A percentile compares a stretch with the other conserved stretches of the same genome.
phyloP scores from a whole-genome alignment of 2,329 filamentous ascomycete genomes.

The Xylaria digitata region DNA sequence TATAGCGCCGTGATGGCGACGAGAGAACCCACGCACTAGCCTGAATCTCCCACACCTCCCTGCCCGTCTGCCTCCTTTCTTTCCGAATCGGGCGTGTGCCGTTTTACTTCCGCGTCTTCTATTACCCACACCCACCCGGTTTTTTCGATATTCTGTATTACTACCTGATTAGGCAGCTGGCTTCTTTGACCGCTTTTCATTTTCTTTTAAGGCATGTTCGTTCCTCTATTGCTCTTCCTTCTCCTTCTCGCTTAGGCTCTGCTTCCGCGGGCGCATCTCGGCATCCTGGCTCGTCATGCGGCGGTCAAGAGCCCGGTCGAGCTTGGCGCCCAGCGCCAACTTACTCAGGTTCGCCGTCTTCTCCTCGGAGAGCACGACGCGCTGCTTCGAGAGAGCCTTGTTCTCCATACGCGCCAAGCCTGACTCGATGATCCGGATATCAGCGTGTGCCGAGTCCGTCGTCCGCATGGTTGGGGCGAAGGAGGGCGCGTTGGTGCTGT shows the following conservation, averaged over 20 bases:
- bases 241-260: slow-evolving; percentile 48
- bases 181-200: too few species aligned
- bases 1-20: slow-evolving; percentile 5
- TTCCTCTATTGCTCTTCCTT: slow-evolving; percentile 30
- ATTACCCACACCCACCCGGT: slow-evolving; percentile 1
- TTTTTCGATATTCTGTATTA: background rate
- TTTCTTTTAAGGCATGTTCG: too few species aligned
- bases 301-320: slow-evolving; percentile 86
- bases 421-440: slow-evolving; percentile 77
- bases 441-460: slow-evolving; percentile 65
- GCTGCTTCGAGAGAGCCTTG: slow-evolving; percentile 83
- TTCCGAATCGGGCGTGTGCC: background rate
- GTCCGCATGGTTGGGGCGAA: slow-evolving; percentile 68
- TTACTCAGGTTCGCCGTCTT: slow-evolving; percentile 87
- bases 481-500: slow-evolving; percentile 68
- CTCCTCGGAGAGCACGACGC: slow-evolving; percentile 80
- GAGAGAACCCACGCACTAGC: slow-evolving; percentile 8
- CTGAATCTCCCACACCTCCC: background rate
- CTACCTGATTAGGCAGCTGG: background rate
- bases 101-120: background rate
- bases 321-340: slow-evolving; percentile 87
- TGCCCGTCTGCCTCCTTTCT: background rate
- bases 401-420: slow-evolving; percentile 90
- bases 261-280: slow-evolving; percentile 74
- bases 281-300: slow-evolving; percentile 92